Percentiles rank a stretch among this genome's conserved stretches.
These are phyloP conservation scores for Hypomontagnella monticulosa DNA, from an alignment of 495 filamentous ascomycete genomes.

Conservation along the genomic window DNA sequence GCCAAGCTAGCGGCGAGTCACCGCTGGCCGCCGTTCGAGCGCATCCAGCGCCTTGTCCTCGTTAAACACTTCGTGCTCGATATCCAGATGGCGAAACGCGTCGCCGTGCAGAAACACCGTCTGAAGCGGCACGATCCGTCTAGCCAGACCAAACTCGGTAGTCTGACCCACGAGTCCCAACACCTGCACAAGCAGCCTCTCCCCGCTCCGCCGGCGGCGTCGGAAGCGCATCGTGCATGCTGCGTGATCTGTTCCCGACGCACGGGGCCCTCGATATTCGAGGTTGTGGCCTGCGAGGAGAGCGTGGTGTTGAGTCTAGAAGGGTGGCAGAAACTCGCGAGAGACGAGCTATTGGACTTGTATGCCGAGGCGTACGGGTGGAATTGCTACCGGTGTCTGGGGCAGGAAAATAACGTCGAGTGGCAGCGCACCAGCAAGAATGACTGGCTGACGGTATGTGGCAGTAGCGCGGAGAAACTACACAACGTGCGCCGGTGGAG, in stretches of 20 bases:
- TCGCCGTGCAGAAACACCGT: constrained; percentile 30
- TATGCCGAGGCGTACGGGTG: constrained; percentile 38
- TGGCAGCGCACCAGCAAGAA: constrained; percentile 38
- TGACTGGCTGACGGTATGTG: constrained; percentile 35
- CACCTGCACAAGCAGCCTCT: constrained; percentile 34
- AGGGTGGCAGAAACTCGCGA: constrained; percentile 24
- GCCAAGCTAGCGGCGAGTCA: constrained; percentile 11
- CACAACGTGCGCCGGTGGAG: constrained; percentile 32
- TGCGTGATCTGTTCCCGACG: constrained; percentile 34
- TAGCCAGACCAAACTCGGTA: constrained; percentile 16
- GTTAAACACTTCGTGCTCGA: constrained; percentile 35
- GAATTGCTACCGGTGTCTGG: constrained; percentile 34
- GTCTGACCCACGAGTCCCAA: constrained; percentile 30
- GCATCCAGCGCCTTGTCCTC: constrained; percentile 26
- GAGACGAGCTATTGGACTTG: constrained; percentile 30
- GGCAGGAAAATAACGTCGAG: constrained; percentile 29
- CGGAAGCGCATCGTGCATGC: constrained; percentile 20
- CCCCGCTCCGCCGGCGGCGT: constrained; percentile 1
- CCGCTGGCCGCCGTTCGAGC: constrained; percentile 32
- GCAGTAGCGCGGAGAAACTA: constrained; percentile 25
- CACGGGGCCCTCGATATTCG: constrained; percentile 35
- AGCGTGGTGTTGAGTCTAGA: constrained; percentile 37
- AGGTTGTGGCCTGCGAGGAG: constrained; percentile 35
- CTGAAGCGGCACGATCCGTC: constrained; percentile 27
- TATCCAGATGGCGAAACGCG: constrained; percentile 35